Conservation (phyloP, 2,329 filamentous ascomycete genomes). For the Trichoderma gracile region DNA sequence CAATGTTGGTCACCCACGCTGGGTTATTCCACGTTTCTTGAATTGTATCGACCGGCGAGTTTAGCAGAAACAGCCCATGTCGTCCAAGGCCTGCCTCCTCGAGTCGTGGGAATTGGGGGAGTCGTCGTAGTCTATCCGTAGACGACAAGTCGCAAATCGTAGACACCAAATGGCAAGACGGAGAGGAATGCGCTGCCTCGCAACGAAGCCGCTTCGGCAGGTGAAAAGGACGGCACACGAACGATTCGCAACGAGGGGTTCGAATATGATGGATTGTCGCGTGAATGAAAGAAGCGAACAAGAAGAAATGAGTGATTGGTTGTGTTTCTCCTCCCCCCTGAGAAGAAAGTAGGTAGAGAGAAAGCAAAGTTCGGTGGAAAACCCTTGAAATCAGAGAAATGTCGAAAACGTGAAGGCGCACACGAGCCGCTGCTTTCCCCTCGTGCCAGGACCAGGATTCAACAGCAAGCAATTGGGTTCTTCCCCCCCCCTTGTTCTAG, state of each 20-base stretch:
- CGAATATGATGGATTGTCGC: neutral
- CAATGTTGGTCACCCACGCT: neutral
- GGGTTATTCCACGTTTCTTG: neutral
- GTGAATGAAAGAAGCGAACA: neutral
- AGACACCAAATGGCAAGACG: neutral
- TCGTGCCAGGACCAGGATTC: neutral
- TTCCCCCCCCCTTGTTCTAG: neutral
- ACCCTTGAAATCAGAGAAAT: neutral
- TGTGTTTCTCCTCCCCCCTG: neutral
- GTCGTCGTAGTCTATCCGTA: neutral
- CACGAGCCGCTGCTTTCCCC: constrained; percentile 7
- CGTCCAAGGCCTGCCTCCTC: constrained; percentile 17
- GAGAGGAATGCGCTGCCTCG: constrained; percentile 8
- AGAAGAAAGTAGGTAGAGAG: neutral
- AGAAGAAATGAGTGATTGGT: neutral
- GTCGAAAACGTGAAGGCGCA: neutral
- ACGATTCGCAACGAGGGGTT: neutral
- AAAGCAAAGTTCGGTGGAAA: constrained; percentile 19
- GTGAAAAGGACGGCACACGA: neutral
- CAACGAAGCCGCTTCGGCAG: neutral
- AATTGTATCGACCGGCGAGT: constrained; percentile 23
- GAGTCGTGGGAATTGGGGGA: neutral
- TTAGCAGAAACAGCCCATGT: constrained; percentile 35
- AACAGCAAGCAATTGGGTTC: constrained; percentile 4
- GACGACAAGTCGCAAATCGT: neutral